These are phyloP conservation scores for Rhinocladiella mackenziei DNA, from an alignment of 2,329 filamentous ascomycete species.

Conservation along the genomic window DNA sequence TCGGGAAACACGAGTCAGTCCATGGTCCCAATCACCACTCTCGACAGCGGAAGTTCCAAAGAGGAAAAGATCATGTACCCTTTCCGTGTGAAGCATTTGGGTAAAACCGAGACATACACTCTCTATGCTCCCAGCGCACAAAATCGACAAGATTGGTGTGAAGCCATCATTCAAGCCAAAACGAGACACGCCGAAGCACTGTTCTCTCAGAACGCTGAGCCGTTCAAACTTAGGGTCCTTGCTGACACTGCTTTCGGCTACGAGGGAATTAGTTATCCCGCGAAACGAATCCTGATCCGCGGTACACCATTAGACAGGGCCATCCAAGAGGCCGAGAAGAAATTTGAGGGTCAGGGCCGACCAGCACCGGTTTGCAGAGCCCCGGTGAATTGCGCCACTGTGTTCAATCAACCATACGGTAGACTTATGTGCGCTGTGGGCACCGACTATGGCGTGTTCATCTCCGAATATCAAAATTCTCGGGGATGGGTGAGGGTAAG, in stretches of 20 bases:
- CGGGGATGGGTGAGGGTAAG: conserved; percentile 84
- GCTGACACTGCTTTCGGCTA: conserved; percentile 89
- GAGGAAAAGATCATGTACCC: conserved; percentile 86
- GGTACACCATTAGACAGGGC: conserved; percentile 89
- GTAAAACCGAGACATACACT: conserved; percentile 80
- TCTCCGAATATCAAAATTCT: conserved; percentile 82
- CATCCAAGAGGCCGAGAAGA: conserved; percentile 79
- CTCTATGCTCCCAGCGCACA: conserved; percentile 75
- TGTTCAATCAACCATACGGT: conserved; percentile 75
- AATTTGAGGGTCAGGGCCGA: conserved; percentile 61
- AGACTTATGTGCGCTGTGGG: conserved; percentile 89
- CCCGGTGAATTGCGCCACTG: conserved; percentile 86
- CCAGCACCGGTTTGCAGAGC: conserved; percentile 78
- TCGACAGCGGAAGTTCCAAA: conserved; percentile 51
- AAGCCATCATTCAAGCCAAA: conserved; percentile 91
- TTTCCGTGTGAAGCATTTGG: conserved; percentile 92
- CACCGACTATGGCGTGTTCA: conserved; percentile 89
- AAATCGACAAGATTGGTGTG: conserved; percentile 82
- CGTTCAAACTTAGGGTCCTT: conserved; percentile 85
- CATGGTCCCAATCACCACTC: conserved; percentile 44
- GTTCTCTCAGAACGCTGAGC: conserved; percentile 89
- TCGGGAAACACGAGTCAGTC: conserved; percentile 52
- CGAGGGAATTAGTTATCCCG: conserved; percentile 51
- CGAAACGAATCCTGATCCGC: conserved; percentile 67
- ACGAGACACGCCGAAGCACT: conserved; percentile 85